Conservation (phyloP, 371 early-diverging fungal genomes). For the Mucor saturninus region DNA sequence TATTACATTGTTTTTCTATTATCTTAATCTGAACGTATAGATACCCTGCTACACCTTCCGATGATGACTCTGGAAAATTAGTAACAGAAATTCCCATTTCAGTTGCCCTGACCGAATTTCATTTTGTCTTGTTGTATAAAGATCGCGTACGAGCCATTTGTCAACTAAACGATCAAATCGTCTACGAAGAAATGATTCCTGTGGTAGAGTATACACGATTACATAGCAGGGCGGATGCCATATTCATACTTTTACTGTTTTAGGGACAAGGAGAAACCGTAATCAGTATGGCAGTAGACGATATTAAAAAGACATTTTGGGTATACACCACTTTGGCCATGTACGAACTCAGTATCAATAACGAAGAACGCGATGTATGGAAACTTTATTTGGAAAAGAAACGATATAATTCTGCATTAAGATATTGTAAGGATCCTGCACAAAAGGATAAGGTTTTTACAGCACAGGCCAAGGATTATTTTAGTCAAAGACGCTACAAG, state of each 20-base stretch:
- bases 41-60: constrained; percentile 55
- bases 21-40: not conserved
- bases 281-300: constrained; percentile 75
- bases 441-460: constrained; percentile 83
- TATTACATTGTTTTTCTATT: too few species aligned
- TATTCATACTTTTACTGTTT: not conserved
- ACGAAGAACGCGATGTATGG: constrained; percentile 96
- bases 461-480: constrained; percentile 87
- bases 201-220: constrained; percentile 46
- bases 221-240: too few species aligned
- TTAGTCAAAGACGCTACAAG: constrained; percentile 71
- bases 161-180: constrained; percentile 79
- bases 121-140: constrained; percentile 82
- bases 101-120: constrained; percentile 86
- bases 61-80: constrained; percentile 45
- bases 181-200: constrained; percentile 82
- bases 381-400: constrained; percentile 77
- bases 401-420: constrained; percentile 77
- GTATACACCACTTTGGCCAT: constrained; percentile 78
- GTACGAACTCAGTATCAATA: constrained; percentile 84
- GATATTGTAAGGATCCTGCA: constrained; percentile 76
- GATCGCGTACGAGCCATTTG: constrained; percentile 79
- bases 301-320: constrained; percentile 87
- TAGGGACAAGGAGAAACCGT: constrained; percentile 62
- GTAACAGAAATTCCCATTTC: constrained; percentile 71